Percentiles rank a stretch among this genome's conserved stretches.
These are phyloP conservation scores for Suhomyces maxii DNA, from an alignment of 1,139 yeast genomes.

Conservation along the genomic window DNA sequence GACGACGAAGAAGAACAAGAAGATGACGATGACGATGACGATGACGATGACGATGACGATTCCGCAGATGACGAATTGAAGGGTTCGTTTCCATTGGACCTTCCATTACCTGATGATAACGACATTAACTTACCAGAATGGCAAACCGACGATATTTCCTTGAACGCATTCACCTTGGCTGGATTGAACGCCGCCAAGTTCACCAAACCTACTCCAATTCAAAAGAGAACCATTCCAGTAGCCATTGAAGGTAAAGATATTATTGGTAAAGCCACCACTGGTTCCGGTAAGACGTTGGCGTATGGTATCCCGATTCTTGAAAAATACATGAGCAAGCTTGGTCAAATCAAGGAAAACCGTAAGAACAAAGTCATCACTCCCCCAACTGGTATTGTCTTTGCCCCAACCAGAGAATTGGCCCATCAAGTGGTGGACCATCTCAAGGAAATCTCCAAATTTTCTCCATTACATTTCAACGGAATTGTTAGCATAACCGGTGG, in stretches of 20 bases:
- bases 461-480: conserved; percentile 57
- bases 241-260: conserved; percentile 76
- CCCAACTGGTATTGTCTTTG: conserved; percentile 80
- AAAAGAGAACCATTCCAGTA: conserved; percentile 70
- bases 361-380: conserved; percentile 27
- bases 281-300: conserved; percentile 96
- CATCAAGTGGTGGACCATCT: conserved; percentile 89
- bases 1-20: conserved; percentile 12
- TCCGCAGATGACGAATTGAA: conserved; percentile 12
- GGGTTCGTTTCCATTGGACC: conserved; percentile 4
- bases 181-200: conserved; percentile 65
- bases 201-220: conserved; percentile 78
- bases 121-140: conserved; percentile 58
- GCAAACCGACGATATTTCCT: conserved; percentile 36
- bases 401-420: conserved; percentile 96
- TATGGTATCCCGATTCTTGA: conserved; percentile 94
- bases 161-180: conserved; percentile 56
- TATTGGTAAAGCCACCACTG: conserved; percentile 96
- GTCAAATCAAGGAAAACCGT: conserved; percentile 22
- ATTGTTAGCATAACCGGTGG: conserved; percentile 93
- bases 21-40: conserved; percentile 6
- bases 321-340: conserved; percentile 41
- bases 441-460: conserved; percentile 56
- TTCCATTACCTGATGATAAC: conserved; percentile 41
- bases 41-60: conserved; percentile 11